Evolutionary conservation across 148 eudicot species (phyloP), one percentile per base, ranked within the genome.

Genomic region (Pouteria glomerata): DNA sequence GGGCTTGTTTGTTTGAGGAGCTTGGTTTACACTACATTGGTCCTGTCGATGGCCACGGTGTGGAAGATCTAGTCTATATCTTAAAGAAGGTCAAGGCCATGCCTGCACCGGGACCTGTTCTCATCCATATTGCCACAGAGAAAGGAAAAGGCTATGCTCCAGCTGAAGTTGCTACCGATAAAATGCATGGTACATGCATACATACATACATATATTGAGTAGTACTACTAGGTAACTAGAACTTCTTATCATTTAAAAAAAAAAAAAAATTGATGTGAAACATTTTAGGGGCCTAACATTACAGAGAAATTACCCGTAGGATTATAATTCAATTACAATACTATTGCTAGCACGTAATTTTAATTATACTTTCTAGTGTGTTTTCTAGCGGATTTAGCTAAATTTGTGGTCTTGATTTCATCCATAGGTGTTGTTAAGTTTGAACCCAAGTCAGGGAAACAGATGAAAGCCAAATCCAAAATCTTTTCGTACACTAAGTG

Each of bases 61-160:
- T 82, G 0, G 78, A 79, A 58, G 80, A 82, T 65, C 76, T 82
- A 8, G 80, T 79, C 1, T 47, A 57, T 34, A 76, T 78, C 24
- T 45, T 82, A 56, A 58, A 64, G 24, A 76, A 78, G 48, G 68
- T 79, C 4, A 81, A 81, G 79, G 70, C 77, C 39, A 71, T 71
- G 71, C 84, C 84, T 1, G 72, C 61, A 14, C 61, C 81, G 6
- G 84, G 84, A 26, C 81, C 82, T 1, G 80, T 82, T 41, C 65
- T 82, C 18, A 72, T 82, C 45, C 85, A 82, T 62, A 45, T 82
- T 15, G 41, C 78, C 0, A 82, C 85, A 0, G 85, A 82, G 63
- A 82, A 82, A 71, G 85, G 85, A 29, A 82, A 78, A 73, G 85
- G 85, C 24, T 82, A 82, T 48, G 77, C 77, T 68, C 82, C 82